These are phyloP conservation scores for Naganishia sp. DNA, from an alignment of 1,284 basidiomycete genomes.

Conservation along the genomic window DNA sequence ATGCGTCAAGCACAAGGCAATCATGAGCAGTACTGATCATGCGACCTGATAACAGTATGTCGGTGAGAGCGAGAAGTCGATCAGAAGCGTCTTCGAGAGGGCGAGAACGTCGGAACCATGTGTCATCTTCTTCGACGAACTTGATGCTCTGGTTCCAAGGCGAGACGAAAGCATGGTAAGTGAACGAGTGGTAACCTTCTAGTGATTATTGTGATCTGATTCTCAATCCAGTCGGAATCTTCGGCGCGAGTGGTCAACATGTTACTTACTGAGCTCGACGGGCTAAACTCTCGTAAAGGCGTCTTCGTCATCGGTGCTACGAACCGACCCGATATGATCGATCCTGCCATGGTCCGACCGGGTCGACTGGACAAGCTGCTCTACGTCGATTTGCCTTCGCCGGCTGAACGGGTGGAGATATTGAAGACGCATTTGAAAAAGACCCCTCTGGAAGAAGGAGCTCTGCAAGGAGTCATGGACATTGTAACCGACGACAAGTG, in stretches of 20 bases:
- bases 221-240: conserved; percentile 73
- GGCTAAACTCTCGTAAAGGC: conserved; percentile 81
- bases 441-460: conserved; percentile 66
- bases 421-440: conserved; percentile 68
- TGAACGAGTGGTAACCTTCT: conserved; percentile 28
- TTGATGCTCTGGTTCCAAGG: conserved; percentile 92
- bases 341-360: conserved; percentile 96
- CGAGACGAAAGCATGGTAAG: conserved; percentile 85
- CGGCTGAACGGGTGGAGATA: conserved; percentile 82
- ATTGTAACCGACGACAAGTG: conserved; percentile 59
- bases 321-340: conserved; percentile 98
- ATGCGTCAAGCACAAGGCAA: conserved; percentile 36
- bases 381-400: conserved; percentile 86
- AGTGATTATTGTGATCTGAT: not conserved
- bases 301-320: conserved; percentile 97
- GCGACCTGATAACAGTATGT: conserved; percentile 69
- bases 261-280: conserved; percentile 92
- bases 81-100: conserved; percentile 95
- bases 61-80: conserved; percentile 93
- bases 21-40: not conserved
- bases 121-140: conserved; percentile 99
- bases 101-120: conserved; percentile 94
- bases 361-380: conserved; percentile 94
- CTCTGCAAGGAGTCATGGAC: conserved; percentile 45
- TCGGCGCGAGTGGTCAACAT: conserved; percentile 98